phyloP scores from a whole-genome alignment of 176 grass and related monocot genomes.

The Triticum aestivum region IWGSC_CS_RefSeq_v2.1 NC_057810.1:340381423-340381922 shows the following conservation, averaged over 20 bases:
- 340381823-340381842: conserved; percentile 79
- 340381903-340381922: conserved; percentile 42
- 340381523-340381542: neutral
- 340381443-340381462: conserved; percentile 98
- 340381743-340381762: conserved; percentile 67
- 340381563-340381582: neutral
- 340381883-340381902: conserved; percentile 16
- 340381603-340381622: neutral
- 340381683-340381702: conserved; percentile 54
- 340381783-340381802: conserved; percentile 64
- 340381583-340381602: neutral
- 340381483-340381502: conserved; percentile 22
- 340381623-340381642: neutral
- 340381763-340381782: conserved; percentile 57
- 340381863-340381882: conserved; percentile 28
- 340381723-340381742: conserved; percentile 64
- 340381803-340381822: conserved; percentile 38
- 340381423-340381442: conserved; percentile 96
- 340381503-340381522: conserved; percentile 14
- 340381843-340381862: conserved; percentile 5
- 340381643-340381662: conserved; percentile 1
- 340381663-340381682: conserved; percentile 33
- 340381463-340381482: conserved; percentile 86
- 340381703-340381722: conserved; percentile 72
- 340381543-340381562: neutral